These are phyloP conservation scores for Eutreptiella sp. DNA, from an alignment of 208 protist species.

Conservation along the genomic window DNA sequence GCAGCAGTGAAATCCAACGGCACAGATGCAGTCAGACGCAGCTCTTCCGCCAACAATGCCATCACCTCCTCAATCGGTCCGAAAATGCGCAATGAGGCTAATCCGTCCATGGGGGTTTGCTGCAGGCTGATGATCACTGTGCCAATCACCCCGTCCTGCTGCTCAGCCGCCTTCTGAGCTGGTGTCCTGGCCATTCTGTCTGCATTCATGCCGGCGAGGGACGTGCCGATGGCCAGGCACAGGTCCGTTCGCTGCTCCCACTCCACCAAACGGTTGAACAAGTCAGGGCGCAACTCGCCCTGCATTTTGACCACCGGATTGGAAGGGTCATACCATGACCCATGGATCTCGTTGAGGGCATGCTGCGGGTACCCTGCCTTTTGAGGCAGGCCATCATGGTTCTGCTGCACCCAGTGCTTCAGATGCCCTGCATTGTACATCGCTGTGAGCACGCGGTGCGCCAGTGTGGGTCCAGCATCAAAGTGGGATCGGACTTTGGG, in stretches of 20 bases:
- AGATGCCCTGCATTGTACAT: conserved; percentile 14
- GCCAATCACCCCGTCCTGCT: conserved; percentile 22
- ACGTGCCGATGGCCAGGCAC: conserved; percentile 18
- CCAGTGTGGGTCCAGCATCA: conserved; percentile 22
- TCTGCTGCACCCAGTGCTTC: conserved; percentile 33
- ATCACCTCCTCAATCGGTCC: conserved; percentile 31
- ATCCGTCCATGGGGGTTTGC: conserved; percentile 30
- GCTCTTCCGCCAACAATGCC: conserved; percentile 5
- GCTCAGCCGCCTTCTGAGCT: conserved; percentile 12
- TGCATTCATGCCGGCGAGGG: conserved; percentile 32
- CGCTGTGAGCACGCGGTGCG: conserved; percentile 12
- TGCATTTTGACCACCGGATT: conserved; percentile 30
- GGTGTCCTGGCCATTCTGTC: conserved; percentile 18
- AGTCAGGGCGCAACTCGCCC: conserved; percentile 2
- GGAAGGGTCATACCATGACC: conserved; percentile 32
- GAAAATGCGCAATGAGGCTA: conserved; percentile 27
- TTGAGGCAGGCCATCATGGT: conserved; percentile 34
- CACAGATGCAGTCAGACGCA: conserved; percentile 5
- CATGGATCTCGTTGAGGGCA: conserved; percentile 27
- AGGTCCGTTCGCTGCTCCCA: conserved; percentile 25
- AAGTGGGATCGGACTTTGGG: conserved; percentile 7
- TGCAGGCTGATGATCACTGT: conserved; percentile 41
- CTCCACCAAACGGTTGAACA: conserved; percentile 26
- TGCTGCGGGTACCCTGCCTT: conserved; percentile 35
- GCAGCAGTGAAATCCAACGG: too few species aligned